These are phyloP conservation scores for Candida michaelii DNA, from an alignment of 805 yeast species.

Conservation along the genomic window DNA sequence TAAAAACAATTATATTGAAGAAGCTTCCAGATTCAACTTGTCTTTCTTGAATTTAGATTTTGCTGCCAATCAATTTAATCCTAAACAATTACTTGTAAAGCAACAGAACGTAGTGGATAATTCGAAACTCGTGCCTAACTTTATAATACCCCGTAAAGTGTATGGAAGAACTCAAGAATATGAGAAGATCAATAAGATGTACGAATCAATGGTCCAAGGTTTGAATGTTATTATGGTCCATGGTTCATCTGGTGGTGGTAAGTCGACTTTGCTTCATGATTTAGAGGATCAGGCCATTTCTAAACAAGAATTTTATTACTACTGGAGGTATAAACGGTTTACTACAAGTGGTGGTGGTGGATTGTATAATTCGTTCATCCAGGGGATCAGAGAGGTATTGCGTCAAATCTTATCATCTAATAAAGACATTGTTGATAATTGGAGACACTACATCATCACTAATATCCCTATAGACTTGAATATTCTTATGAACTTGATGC, in stretches of 20 bases:
- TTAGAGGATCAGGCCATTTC: slow-evolving; percentile 34
- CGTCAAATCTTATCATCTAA: slow-evolving; percentile 43
- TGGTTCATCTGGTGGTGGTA: slow-evolving; percentile 50
- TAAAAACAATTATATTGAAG: slow-evolving; percentile 20
- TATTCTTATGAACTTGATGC: slow-evolving; percentile 40
- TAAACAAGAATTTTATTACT: slow-evolving; percentile 27
- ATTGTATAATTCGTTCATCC: slow-evolving; percentile 32
- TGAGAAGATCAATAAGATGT: background rate
- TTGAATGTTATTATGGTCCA: slow-evolving; percentile 26
- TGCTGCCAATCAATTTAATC: background rate
- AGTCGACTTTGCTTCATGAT: slow-evolving; percentile 41
- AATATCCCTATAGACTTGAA: slow-evolving; percentile 43
- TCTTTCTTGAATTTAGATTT: background rate
- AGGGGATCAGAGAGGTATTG: slow-evolving; percentile 38
- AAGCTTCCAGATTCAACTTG: slow-evolving; percentile 2
- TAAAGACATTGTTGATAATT: slow-evolving; percentile 30
- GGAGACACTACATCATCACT: slow-evolving; percentile 41
- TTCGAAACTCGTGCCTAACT: background rate
- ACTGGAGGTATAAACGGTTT: slow-evolving; percentile 31
- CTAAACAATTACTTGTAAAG: background rate
- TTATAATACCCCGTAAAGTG: slow-evolving; percentile 8
- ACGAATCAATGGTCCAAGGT: slow-evolving; percentile 6
- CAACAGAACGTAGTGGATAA: background rate
- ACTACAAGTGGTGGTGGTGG: slow-evolving; percentile 18
- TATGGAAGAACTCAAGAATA: slow-evolving; percentile 6